Evolutionary conservation across 495 filamentous ascomycete species (phyloP).

Genomic region (Letharia lupina): DNA sequence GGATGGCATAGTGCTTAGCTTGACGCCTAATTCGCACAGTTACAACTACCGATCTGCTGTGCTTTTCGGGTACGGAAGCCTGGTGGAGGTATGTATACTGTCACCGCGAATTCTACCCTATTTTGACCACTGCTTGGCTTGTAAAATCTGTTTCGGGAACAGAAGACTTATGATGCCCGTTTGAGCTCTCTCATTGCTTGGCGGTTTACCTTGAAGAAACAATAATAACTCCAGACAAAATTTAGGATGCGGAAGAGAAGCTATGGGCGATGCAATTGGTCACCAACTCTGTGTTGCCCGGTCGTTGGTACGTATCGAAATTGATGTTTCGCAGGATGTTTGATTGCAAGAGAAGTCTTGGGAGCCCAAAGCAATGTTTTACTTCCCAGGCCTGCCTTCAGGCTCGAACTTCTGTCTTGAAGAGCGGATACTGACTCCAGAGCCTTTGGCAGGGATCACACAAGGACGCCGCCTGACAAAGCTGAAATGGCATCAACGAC

Average conservation of each 20-base stretch:
- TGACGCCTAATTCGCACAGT: constrained; percentile 71
- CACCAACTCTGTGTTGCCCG: constrained; percentile 62
- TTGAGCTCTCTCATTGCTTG: not conserved
- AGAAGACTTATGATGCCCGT: not conserved
- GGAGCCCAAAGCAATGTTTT: not conserved
- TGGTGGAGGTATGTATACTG: constrained; percentile 41
- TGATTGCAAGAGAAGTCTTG: not conserved
- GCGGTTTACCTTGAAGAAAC: not conserved
- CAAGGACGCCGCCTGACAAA: constrained; percentile 61
- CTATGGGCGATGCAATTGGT: constrained; percentile 76
- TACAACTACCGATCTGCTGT: constrained; percentile 86
- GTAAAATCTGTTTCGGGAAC: not conserved
- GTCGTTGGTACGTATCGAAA: constrained; percentile 43
- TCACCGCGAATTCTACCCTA: not conserved
- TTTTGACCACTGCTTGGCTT: not conserved
- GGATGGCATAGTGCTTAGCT: constrained; percentile 67
- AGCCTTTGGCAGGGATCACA: constrained; percentile 35
- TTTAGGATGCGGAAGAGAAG: constrained; percentile 54
- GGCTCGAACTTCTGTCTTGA: not conserved
- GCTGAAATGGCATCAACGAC: constrained; percentile 72
- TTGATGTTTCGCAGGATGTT: not conserved
- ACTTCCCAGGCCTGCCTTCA: not conserved
- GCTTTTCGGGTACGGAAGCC: constrained; percentile 63
- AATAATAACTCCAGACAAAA: not conserved
- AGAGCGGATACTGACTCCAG: not conserved